Evolutionary conservation across 257 asterid genomes (phyloP).

Genomic region (Capsicum chinense): DNA sequence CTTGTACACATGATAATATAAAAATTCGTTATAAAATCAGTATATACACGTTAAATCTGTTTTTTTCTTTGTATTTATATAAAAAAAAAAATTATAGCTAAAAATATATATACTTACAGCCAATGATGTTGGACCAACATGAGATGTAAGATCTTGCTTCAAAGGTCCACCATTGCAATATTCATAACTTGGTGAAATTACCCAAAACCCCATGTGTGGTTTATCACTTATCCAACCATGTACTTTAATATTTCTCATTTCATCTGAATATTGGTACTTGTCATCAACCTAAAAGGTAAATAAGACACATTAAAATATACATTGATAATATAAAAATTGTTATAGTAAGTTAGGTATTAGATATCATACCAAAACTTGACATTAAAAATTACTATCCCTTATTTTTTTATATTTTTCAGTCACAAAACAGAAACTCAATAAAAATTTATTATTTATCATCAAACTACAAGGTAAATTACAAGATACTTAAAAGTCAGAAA

Average conservation of each 20-base stretch:
- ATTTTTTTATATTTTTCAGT: no score
- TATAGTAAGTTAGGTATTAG: no score
- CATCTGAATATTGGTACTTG: constrained; percentile 66
- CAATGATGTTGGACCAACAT: constrained; percentile 60
- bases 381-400: no score
- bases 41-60: no score
- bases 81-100: no score
- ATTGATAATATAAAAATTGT: not conserved
- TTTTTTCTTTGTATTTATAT: not conserved
- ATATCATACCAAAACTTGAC: no score
- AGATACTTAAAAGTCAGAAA: no score
- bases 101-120: constrained; percentile 39
- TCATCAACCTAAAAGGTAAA: constrained; percentile 56
- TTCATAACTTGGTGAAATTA: constrained; percentile 69
- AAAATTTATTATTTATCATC: no score
- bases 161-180: constrained; percentile 66
- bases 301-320: not conserved
- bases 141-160: constrained; percentile 69
- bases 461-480: no score
- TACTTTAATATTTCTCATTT: constrained; percentile 55
- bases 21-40: no score
- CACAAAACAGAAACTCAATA: no score
- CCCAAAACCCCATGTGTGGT: constrained; percentile 59
- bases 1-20: no score
- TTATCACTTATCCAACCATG: constrained; percentile 72